Percentiles rank a stretch among this genome's conserved stretches.
phyloP scores from a whole-genome alignment of 2,329 filamentous ascomycete species.

The Fusarium sp. region DNA sequence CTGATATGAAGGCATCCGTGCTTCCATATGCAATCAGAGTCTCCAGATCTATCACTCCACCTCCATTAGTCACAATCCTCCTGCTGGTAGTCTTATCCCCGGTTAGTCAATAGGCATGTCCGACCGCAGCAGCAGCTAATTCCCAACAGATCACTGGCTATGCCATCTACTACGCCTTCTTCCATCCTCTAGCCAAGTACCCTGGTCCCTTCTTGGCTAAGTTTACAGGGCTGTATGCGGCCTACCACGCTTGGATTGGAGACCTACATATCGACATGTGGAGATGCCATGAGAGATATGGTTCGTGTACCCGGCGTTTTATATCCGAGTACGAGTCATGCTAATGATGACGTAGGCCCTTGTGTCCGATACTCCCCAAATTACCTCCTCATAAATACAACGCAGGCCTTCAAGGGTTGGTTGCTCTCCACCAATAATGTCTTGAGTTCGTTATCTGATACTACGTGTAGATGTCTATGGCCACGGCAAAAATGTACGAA shows the following conservation, averaged over 20 bases:
- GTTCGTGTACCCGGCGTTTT: conserved; percentile 29
- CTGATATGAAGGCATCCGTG: conserved; percentile 1
- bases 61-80: neutral
- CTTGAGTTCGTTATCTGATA: neutral
- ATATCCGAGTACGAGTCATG: neutral
- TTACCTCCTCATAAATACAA: conserved; percentile 6
- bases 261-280: conserved; percentile 54
- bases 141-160: neutral
- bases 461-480: conserved; percentile 6
- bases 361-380: conserved; percentile 10
- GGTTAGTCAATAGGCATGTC: neutral
- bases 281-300: conserved; percentile 53
- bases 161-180: conserved; percentile 21
- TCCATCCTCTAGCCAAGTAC: conserved; percentile 42
- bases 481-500: conserved; percentile 9
- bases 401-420: conserved; percentile 2
- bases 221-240: conserved; percentile 50
- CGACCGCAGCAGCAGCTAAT: neutral
- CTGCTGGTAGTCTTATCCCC: conserved; percentile 1
- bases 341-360: neutral
- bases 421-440: neutral
- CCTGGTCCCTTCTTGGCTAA: conserved; percentile 54
- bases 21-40: conserved; percentile 6
- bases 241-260: conserved; percentile 54
- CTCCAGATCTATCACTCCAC: neutral